These are phyloP conservation scores for Boletus huronensis DNA, from an alignment of 768 basidiomycete genomes.

Conservation along the genomic window DNA sequence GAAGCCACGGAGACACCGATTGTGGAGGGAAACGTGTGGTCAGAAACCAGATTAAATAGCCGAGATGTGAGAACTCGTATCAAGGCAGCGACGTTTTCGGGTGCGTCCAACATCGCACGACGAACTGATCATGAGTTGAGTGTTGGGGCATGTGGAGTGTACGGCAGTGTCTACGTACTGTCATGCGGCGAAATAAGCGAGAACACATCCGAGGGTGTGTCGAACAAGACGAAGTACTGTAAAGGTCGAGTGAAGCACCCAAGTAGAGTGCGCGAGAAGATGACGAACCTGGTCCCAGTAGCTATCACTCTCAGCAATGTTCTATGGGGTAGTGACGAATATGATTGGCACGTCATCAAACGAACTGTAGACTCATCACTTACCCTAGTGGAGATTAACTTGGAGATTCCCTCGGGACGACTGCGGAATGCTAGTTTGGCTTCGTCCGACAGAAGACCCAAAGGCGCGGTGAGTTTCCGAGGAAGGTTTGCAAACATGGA, in stretches of 20 bases:
- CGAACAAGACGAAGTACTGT: slow-evolving; percentile 82
- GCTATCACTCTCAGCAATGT: slow-evolving; percentile 69
- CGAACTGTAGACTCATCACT: slow-evolving; percentile 25
- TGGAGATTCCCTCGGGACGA: slow-evolving; percentile 74
- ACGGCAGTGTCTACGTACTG: slow-evolving; percentile 45
- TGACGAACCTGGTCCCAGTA: slow-evolving; percentile 85
- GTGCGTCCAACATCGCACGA: slow-evolving; percentile 74
- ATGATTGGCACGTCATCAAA: slow-evolving; percentile 1
- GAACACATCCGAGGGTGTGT: slow-evolving; percentile 88
- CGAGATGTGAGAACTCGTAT: slow-evolving; percentile 65
- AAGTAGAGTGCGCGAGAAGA: not conserved
- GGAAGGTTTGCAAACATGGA: slow-evolving; percentile 70
- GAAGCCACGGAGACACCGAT: slow-evolving; percentile 55
- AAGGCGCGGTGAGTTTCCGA: slow-evolving; percentile 67
- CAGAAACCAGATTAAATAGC: slow-evolving; percentile 70
- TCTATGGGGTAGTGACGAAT: slow-evolving; percentile 38
- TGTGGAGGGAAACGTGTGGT: slow-evolving; percentile 75
- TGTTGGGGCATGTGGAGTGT: not conserved
- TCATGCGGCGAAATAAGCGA: slow-evolving; percentile 85
- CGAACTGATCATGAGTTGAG: slow-evolving; percentile 53
- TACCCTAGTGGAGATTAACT: slow-evolving; percentile 71
- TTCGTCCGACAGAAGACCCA: slow-evolving; percentile 80
- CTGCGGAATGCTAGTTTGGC: slow-evolving; percentile 87
- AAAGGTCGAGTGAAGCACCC: slow-evolving; percentile 1
- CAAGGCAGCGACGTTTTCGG: slow-evolving; percentile 83